Percentiles rank a stretch among this genome's conserved stretches.
Evolutionary conservation across 106 monocot species (phyloP).

Genomic region (Acorus gramineus): DNA sequence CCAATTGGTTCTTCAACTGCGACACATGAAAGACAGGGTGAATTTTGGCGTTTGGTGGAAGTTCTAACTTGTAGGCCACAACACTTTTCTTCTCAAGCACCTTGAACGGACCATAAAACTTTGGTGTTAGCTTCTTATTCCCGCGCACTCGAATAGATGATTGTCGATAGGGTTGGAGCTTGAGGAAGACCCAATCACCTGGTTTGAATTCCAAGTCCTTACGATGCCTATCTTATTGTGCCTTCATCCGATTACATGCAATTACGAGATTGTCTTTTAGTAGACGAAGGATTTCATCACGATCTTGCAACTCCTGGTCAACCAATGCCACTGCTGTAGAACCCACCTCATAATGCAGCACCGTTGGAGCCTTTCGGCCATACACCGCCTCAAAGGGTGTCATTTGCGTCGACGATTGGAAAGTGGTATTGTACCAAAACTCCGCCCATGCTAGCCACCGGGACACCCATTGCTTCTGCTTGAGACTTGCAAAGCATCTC

Average conservation of each 20-base stretch:
- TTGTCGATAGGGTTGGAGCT: not conserved
- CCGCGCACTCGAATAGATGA: not conserved
- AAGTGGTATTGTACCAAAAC: not conserved
- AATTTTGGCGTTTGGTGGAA: not conserved
- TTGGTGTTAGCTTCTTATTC: not conserved
- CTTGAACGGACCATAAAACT: not conserved
- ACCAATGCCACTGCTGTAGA: no score
- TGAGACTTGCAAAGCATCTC: not conserved
- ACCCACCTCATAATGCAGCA: no score
- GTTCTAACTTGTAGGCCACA: constrained; percentile 2
- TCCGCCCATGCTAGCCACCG: not conserved
- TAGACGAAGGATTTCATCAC: not conserved
- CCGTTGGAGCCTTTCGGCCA: not conserved
- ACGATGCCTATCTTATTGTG: not conserved
- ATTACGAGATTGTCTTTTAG: not conserved
- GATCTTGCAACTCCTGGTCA: not conserved
- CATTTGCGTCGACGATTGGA: not conserved
- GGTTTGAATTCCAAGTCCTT: not conserved
- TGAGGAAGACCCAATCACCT: not conserved
- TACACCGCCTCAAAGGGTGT: constrained; percentile 4
- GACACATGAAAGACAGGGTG: constrained; percentile 7
- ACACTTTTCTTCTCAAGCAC: constrained; percentile 1
- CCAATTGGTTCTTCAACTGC: no score
- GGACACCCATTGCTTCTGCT: not conserved
- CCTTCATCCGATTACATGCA: constrained; percentile 2